Evolutionary conservation across 2,329 filamentous ascomycete genomes (phyloP).

Genomic region (Hypoxylon sp.): DNA sequence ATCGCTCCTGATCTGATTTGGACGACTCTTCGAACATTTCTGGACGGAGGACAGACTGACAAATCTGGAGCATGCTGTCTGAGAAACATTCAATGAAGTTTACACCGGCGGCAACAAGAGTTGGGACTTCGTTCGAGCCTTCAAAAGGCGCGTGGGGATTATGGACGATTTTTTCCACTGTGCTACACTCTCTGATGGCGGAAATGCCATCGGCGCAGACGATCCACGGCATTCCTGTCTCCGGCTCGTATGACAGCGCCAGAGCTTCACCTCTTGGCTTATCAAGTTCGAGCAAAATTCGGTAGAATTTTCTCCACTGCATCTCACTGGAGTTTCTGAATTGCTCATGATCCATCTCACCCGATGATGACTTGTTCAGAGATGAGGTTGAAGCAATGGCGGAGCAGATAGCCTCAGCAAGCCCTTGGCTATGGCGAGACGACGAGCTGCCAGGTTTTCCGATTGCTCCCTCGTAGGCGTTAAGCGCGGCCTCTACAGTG

Average conservation of each 20-base stretch:
- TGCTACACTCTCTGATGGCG: constrained; percentile 83
- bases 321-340: constrained; percentile 81
- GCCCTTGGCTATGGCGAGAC: constrained; percentile 64
- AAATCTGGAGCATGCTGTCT: constrained; percentile 76
- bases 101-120: constrained; percentile 77
- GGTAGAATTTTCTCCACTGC: constrained; percentile 93
- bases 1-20: constrained; percentile 78
- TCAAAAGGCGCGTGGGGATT: constrained; percentile 74
- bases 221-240: constrained; percentile 83
- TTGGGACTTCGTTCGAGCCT: constrained; percentile 62
- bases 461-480: constrained; percentile 81
- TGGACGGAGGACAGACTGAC: constrained; percentile 75
- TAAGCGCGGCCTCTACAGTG: constrained; percentile 86
- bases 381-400: constrained; percentile 79
- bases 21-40: constrained; percentile 83
- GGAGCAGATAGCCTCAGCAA: constrained; percentile 83
- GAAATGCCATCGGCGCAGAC: constrained; percentile 86
- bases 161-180: constrained; percentile 80
- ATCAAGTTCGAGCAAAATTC: constrained; percentile 87
- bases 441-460: constrained; percentile 59
- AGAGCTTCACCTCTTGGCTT: constrained; percentile 87
- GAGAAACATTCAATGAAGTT: constrained; percentile 80
- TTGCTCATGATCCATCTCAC: constrained; percentile 80
- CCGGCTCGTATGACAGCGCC: constrained; percentile 80
- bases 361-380: constrained; percentile 72